phyloP scores from a whole-genome alignment of 2,329 filamentous ascomycete genomes.

The Chalaropsis thielavioides region DNA sequence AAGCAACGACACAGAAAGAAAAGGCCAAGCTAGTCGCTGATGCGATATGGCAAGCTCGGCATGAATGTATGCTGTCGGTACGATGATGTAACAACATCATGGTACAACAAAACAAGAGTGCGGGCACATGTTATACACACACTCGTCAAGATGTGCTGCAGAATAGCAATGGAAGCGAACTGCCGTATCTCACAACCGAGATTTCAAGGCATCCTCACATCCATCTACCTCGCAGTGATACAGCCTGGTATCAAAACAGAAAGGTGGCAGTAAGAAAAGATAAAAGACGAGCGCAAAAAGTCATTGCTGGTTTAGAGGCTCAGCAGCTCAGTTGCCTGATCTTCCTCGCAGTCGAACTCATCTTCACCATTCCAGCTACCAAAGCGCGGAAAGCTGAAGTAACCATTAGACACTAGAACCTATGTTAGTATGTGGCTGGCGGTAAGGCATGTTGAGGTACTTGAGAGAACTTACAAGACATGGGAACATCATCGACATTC shows the following conservation, averaged over 20 bases:
- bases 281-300: background rate
- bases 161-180: background rate
- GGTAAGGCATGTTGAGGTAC: constrained; percentile 18
- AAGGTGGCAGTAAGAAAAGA: background rate
- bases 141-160: background rate
- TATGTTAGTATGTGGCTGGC: background rate
- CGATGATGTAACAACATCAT: constrained; percentile 18
- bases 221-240: too few species aligned
- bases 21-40: background rate
- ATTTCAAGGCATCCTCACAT: constrained; percentile 1
- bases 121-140: background rate
- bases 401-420: constrained; percentile 24
- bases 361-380: constrained; percentile 45
- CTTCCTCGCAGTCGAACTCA: constrained; percentile 16
- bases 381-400: constrained; percentile 62
- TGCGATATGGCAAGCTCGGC: background rate
- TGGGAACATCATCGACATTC: constrained; percentile 13
- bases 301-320: background rate
- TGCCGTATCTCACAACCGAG: constrained; percentile 14
- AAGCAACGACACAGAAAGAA: background rate
- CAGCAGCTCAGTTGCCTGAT: background rate
- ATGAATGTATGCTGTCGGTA: constrained; percentile 2
- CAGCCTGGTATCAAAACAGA: background rate
- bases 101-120: constrained; percentile 1
- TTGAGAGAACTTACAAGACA: constrained; percentile 22